Base-by-base conservation (phyloP, 768 basidiomycete species). In the Russula dissimulans region DNA sequence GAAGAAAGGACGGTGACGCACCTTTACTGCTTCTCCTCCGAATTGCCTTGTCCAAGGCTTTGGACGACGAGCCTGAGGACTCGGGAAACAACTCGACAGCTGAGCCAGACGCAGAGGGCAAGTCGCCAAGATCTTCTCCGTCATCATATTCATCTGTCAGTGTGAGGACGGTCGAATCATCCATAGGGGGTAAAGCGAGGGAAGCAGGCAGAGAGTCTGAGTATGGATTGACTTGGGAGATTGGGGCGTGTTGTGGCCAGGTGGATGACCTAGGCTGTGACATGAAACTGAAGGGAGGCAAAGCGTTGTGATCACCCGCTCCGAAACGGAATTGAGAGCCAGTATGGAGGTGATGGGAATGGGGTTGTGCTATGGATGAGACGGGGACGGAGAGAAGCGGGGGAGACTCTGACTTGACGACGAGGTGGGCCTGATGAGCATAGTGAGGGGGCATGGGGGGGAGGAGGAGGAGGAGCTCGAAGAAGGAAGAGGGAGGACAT, bases 21-120 rank as follows among this genome's bases (percentile, higher is more conserved):
- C 86, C 86, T 81, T 89, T 91, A 71, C 86, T 89, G 66, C 88
- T 90, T 65, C 88, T 75, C 57, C 89, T 77, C 57, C 88, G 76
- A 49, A 91, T 74, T 52, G 80, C 71, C 66, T 83, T 82, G 56
- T 86, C 78, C 8, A 73, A 62, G n/a, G 59, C 34, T 55, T 65
- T 70, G 29, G 59, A 54, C 26, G 59, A 63, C 48, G 58, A 59
- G 61, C 58, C 49, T 59, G 64, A 57, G 66, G 69, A 18, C 34
- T 60, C 46, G 66, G 59, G 15, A 67, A 66, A 58, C 31, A 58
- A 48, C 54, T 61, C 66, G 26, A 54, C 59, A 51, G 56, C 64
- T 45, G 68, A 53, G 26, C 57, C 52, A 29, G 68, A 61, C 4
- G 68, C 64, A 5, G 73, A 68, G 3, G 75, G 74, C 22, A 81